Evolutionary conservation across 2,329 filamentous ascomycete genomes (phyloP).

Genomic region (Alternaria incomplexa): DNA sequence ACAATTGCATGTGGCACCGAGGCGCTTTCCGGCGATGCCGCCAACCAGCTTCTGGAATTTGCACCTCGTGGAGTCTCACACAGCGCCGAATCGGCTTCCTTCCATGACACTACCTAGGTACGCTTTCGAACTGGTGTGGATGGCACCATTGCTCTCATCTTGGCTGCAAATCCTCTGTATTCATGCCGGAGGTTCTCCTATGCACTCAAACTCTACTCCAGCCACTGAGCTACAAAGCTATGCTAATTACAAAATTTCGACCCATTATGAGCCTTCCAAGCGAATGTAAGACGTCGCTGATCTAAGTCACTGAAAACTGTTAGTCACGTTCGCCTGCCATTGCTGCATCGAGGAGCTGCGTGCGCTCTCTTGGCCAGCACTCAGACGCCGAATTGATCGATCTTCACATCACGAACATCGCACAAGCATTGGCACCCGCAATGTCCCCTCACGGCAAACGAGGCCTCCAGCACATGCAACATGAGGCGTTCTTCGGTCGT

Average conservation of each 20-base stretch:
- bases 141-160: background rate
- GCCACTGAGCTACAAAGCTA: background rate
- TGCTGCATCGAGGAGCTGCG: slow-evolving; percentile 39
- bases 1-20: background rate
- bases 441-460: slow-evolving; percentile 32
- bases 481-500: background rate
- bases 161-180: background rate
- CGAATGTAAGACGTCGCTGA: background rate
- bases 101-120: background rate
- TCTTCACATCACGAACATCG: slow-evolving; percentile 36
- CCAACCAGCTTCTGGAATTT: background rate
- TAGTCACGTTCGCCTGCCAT: slow-evolving; percentile 26
- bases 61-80: background rate
- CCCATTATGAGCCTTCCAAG: background rate
- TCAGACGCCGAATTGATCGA: slow-evolving; percentile 28
- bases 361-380: slow-evolving; percentile 26
- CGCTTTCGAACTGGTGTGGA: too few relatives aligned
- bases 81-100: background rate
- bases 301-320: background rate
- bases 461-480: slow-evolving; percentile 20
- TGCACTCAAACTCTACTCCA: background rate
- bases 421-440: slow-evolving; percentile 31
- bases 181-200: background rate
- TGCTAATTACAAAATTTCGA: background rate
- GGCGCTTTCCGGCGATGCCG: background rate